Base-by-base conservation (phyloP, 2,329 filamentous ascomycete species). In the Periconia digitata region DNA sequence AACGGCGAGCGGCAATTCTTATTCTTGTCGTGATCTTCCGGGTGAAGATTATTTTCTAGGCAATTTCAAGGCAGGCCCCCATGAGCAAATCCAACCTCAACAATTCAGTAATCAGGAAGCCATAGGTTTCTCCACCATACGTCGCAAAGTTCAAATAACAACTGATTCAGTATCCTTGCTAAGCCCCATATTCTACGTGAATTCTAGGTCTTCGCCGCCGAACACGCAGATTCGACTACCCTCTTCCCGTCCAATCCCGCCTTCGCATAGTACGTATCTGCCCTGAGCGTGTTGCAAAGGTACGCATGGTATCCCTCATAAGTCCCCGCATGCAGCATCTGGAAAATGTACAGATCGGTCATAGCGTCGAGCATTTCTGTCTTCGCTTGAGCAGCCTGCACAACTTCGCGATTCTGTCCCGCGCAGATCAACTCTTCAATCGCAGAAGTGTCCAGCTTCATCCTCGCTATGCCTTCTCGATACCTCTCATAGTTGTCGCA, bases 321-420 rank as follows among this genome's bases (percentile, higher is more conserved):
- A 35, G 42, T 45, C 42, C 49, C 49, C 21, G 21, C 49, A n/a
- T 45, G 20, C 37, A 48, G 24, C n/a, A 52, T 10, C 39, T 52
- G 49, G 23, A 48, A 40, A 20, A 32, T 43, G 22, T 42, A 52
- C 34, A 52, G 18, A 27, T 52, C 49, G 20, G 45, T 52, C 49
- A 48, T 48, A 17, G 40, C 39, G 20, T 13, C 35, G 17, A 45
- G 18, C 32, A 52, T 22, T 10, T 41, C 34, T 24, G 12, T 17
- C 35, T 46, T 52, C 35, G 49, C 49, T 22, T 39, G 16, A 21
- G 20, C 24, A 16, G 46, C 29, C 15, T 52, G 45, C 5, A 34
- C 42, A 43, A 49, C 46, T 15, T 21, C 6, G 3, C 20, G 18
- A 7, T 38, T 37, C 15, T 17, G 23, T 13, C 43, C 39, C 22